Evolutionary conservation across 1,284 basidiomycete genomes (phyloP), one percentile per base, ranked within the genome.

Genomic region (Marasmius fiardii): DNA sequence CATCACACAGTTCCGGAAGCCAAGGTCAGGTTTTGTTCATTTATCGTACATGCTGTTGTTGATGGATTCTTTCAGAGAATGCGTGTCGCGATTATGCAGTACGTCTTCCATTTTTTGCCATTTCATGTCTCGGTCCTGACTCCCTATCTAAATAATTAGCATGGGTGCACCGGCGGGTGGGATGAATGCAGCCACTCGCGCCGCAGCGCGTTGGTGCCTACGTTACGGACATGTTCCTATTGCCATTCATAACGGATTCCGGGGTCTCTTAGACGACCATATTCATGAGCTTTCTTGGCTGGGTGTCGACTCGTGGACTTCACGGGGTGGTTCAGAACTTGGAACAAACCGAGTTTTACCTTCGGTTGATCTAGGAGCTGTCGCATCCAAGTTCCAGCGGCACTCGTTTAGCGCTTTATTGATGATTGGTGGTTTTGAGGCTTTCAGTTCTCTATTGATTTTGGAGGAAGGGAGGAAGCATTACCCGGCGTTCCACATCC

Each of bases 161-260:
- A 88, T 96, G 66, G 96, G 96, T 58, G 97, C 97, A 0, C 96
- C 97, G 2, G 95, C 96, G 3, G 95, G 96, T 55, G 96, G 97
- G 11, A 98, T 99, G 93, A 98, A 99, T 68, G 95, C 95, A 1
- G 96, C 96, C 0, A 98, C 95, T 0, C 88, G 96, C 45, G 89
- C 95, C 33, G 94, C 93, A 1, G 94, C 93, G 6, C 90, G 96
- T 16, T 98, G 93, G 77, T 98, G 95, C 69, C 76, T 96, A 60
- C 86, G 87, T 58, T 90, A 93, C 66, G 96, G 97, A 0, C 96
- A 99, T 71, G 90, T 83, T 20, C 90, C 95, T 14, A 78, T 98
- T 28, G 93, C 88, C 0, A 86, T 99, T 63, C 87, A 95, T 77
- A 99, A 98, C 69, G 95, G 97, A 24, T 98, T 98, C 80, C 86